Percentiles rank a stretch among this genome's conserved stretches.
phyloP scores from a whole-genome alignment of 2,329 filamentous ascomycete genomes.

The Verticillium nonalfalfae region DNA sequence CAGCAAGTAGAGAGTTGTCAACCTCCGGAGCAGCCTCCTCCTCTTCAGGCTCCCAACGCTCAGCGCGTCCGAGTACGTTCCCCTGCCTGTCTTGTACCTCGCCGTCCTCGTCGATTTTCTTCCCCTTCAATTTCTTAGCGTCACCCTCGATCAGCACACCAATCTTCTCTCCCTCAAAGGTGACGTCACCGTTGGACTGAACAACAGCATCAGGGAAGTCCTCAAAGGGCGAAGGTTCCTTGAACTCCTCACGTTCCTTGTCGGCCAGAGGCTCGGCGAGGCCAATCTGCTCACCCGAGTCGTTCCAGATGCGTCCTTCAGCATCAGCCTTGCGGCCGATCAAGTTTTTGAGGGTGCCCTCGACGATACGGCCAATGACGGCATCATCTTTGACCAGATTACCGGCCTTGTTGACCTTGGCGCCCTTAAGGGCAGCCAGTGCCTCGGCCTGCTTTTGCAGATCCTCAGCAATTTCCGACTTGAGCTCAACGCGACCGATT shows the following conservation, averaged over 20 bases:
- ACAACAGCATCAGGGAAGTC: constrained; percentile 50
- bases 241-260: constrained; percentile 40
- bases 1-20: constrained; percentile 59
- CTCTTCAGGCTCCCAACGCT: constrained; percentile 56
- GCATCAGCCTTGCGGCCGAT: constrained; percentile 58
- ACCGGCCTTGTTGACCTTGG: constrained; percentile 53
- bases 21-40: constrained; percentile 38
- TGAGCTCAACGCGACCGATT: constrained; percentile 24
- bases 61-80: constrained; percentile 60
- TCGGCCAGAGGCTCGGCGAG: constrained; percentile 58
- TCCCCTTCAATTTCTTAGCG: constrained; percentile 55
- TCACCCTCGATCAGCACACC: constrained; percentile 61
- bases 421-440: constrained; percentile 42
- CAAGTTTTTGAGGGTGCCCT: constrained; percentile 58
- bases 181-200: constrained; percentile 45
- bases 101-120: constrained; percentile 61
- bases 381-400: constrained; percentile 50
- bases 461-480: constrained; percentile 23
- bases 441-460: constrained; percentile 17
- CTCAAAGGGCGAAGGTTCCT: constrained; percentile 47
- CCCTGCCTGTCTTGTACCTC: constrained; percentile 63
- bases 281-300: constrained; percentile 61
- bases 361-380: constrained; percentile 54
- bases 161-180: constrained; percentile 45
- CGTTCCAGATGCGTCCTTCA: constrained; percentile 65